These are phyloP conservation scores for Misopates orontium DNA, from an alignment of 257 asterid species.

Conservation along the genomic window DNA sequence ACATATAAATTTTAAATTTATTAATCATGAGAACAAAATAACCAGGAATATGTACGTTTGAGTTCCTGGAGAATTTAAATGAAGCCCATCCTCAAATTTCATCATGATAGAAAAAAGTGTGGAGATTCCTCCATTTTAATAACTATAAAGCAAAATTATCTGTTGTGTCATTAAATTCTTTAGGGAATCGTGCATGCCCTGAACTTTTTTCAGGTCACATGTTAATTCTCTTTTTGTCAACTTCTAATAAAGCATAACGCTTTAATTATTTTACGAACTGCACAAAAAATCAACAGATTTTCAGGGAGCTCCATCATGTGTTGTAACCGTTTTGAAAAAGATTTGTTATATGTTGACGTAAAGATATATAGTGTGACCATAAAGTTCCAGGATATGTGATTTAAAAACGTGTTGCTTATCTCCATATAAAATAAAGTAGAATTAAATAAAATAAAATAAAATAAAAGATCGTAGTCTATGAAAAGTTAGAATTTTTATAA, in stretches of 20 bases:
- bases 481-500: no score
- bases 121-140: not conserved
- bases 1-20: no score
- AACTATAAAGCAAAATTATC: not conserved
- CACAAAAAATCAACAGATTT: not conserved
- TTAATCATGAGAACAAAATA: no score
- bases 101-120: not conserved
- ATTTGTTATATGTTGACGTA: constrained; percentile 24
- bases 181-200: not conserved
- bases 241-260: not conserved
- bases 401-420: no score
- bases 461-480: not conserved
- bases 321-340: constrained; percentile 15
- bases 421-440: not conserved
- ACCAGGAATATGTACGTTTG: no score
- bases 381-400: constrained; percentile 1
- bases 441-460: not conserved
- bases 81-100: not conserved
- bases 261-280: no score
- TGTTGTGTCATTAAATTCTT: not conserved
- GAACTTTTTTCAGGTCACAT: not conserved
- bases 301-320: constrained; percentile 9
- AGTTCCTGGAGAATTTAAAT: no score
- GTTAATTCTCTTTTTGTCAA: constrained; percentile 5
- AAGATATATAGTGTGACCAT: constrained; percentile 14